Evolutionary conservation across 805 yeast genomes (phyloP).

Genomic region (Ogataea corticis): DNA sequence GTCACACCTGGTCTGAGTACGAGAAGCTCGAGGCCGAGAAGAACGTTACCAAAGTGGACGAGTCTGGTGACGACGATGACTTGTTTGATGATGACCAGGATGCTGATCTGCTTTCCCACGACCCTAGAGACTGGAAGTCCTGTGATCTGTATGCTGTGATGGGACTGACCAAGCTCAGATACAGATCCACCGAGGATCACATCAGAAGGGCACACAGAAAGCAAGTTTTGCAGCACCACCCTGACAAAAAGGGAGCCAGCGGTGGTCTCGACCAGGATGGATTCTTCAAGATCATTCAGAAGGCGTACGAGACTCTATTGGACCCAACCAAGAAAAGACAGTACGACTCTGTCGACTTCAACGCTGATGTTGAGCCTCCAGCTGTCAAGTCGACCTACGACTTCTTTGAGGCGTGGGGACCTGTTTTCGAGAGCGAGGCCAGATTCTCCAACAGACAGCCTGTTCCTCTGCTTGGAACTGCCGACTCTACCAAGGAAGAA

Average conservation of each 20-base stretch:
- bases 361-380: constrained; percentile 85
- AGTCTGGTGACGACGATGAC: constrained; percentile 57
- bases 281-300: constrained; percentile 96
- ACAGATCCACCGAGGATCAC: constrained; percentile 88
- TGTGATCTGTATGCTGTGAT: constrained; percentile 96
- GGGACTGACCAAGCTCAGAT: constrained; percentile 89
- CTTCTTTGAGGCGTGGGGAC: constrained; percentile 90
- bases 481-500: constrained; percentile 67
- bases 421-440: constrained; percentile 85
- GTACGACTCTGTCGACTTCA: constrained; percentile 91
- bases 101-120: constrained; percentile 74
- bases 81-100: constrained; percentile 76
- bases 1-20: constrained; percentile 98
- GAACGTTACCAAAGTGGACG: constrained; percentile 73
- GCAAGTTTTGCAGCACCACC: constrained; percentile 95
- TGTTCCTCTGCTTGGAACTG: constrained; percentile 77
- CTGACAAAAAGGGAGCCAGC: constrained; percentile 92
- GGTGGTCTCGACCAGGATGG: constrained; percentile 93
- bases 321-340: constrained; percentile 88
- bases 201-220: constrained; percentile 95
- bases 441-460: constrained; percentile 93
- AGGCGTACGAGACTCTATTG: constrained; percentile 87
- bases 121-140: constrained; percentile 97
- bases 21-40: constrained; percentile 91
- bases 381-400: constrained; percentile 54